Conservation (phyloP, 345 rosid species). For the Eutrema heterophyllum region DNA sequence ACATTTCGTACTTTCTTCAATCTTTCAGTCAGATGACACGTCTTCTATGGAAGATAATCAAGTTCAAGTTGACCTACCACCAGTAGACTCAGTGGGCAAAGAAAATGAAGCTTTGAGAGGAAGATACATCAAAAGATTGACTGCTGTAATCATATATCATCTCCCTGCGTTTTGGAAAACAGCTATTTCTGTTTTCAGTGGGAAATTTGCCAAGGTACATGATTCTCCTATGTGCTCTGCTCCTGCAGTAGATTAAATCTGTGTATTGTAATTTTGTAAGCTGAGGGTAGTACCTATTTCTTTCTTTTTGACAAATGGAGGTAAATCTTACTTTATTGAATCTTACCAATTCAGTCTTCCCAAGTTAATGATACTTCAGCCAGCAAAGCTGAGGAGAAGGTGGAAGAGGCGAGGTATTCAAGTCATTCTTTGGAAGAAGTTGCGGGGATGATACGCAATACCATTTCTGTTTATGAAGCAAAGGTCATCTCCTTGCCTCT, state of each 20-base stretch:
- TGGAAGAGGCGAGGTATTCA: slow-evolving; percentile 74
- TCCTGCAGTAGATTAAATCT: not conserved
- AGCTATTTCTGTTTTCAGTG: slow-evolving; percentile 82
- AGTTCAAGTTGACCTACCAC: slow-evolving; percentile 48
- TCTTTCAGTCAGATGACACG: slow-evolving; percentile 50
- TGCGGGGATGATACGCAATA: slow-evolving; percentile 71
- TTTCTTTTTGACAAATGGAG: not conserved
- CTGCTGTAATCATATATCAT: slow-evolving; percentile 75
- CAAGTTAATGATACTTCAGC: slow-evolving; percentile 64
- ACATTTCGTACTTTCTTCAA: slow-evolving; percentile 6
- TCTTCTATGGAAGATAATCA: slow-evolving; percentile 36
- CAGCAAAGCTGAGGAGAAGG: slow-evolving; percentile 68
- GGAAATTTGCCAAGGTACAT: slow-evolving; percentile 90
- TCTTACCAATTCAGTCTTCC: slow-evolving; percentile 47
- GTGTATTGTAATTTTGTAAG: not conserved
- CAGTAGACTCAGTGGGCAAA: slow-evolving; percentile 48
- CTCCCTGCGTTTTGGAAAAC: slow-evolving; percentile 94
- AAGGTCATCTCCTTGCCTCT: slow-evolving; percentile 47
- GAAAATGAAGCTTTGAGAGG: slow-evolving; percentile 85
- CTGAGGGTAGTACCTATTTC: not conserved
- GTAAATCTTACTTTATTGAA: not conserved
- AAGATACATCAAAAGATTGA: slow-evolving; percentile 72
- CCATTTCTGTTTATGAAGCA: slow-evolving; percentile 73
- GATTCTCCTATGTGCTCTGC: not conserved
- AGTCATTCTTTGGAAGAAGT: slow-evolving; percentile 94